Evolutionary conservation across 805 yeast species (phyloP).

Genomic region (Saccharomycopsis sp.): DNA sequence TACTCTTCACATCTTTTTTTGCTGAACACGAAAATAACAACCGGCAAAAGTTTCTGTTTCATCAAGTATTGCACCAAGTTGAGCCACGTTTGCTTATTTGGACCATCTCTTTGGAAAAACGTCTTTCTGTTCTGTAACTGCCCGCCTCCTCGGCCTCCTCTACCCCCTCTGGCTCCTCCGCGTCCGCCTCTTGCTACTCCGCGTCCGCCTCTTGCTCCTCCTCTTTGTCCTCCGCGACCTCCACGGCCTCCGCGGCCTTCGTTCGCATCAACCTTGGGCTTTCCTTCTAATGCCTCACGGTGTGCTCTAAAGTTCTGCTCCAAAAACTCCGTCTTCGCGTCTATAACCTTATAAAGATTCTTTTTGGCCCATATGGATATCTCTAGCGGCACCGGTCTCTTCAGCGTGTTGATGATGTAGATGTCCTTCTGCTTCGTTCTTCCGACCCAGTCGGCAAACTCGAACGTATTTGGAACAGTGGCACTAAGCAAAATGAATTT

Average conservation of each 20-base stretch:
- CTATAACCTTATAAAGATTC: constrained; percentile 64
- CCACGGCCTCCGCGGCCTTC: constrained; percentile 39
- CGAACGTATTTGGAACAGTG: constrained; percentile 97
- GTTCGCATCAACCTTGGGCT: constrained; percentile 33
- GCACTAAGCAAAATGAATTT: constrained; percentile 89
- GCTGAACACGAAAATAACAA: constrained; percentile 88
- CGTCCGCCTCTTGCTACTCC: constrained; percentile 33
- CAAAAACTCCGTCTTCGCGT: constrained; percentile 62
- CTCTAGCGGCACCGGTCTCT: constrained; percentile 94
- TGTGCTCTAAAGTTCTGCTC: constrained; percentile 59
- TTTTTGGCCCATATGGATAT: constrained; percentile 80
- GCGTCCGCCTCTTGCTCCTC: constrained; percentile 23
- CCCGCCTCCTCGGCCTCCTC: constrained; percentile 27
- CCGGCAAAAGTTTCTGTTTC: constrained; percentile 71
- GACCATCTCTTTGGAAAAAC: constrained; percentile 43
- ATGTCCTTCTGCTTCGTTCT: constrained; percentile 94
- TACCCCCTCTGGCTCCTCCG: constrained; percentile 30
- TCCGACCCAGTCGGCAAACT: constrained; percentile 98
- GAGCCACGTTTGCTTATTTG: constrained; percentile 74
- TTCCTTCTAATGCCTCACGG: constrained; percentile 41
- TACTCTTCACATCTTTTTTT: constrained; percentile 91
- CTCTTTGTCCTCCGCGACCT: constrained; percentile 29
- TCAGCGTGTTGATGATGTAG: constrained; percentile 91
- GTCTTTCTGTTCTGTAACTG: constrained; percentile 24
- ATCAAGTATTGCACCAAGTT: constrained; percentile 65